Conservation (phyloP, 768 basidiomycete genomes). For the Cubamyces sp. region DNA sequence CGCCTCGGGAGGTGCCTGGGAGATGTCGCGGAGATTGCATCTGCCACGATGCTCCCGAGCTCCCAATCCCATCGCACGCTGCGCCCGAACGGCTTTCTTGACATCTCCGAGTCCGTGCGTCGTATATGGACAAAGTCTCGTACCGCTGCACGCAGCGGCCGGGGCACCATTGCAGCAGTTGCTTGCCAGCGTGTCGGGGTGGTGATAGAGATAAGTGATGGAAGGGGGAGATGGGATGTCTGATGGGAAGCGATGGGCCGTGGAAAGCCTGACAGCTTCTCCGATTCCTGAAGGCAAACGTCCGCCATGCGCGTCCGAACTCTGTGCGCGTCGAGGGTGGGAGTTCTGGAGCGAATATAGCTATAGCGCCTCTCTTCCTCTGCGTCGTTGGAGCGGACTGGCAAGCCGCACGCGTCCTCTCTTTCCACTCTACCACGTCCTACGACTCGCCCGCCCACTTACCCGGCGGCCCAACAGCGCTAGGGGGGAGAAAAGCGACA, state of each 20-base stretch:
- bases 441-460: background rate
- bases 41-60: background rate
- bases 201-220: background rate
- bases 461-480: background rate
- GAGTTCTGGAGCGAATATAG: background rate
- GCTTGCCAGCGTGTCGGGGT: background rate
- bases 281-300: slow-evolving; percentile 20
- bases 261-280: slow-evolving; percentile 22
- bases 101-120: too few species aligned
- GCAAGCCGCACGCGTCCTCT: too few species aligned
- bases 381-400: too few species aligned
- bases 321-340: background rate
- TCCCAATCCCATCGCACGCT: background rate
- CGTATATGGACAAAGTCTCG: too few species aligned
- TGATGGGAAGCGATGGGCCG: slow-evolving; percentile 10
- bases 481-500: too few species aligned
- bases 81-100: too few species aligned
- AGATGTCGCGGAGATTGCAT: slow-evolving; percentile 11
- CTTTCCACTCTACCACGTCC: too few species aligned
- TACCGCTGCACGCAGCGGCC: too few species aligned
- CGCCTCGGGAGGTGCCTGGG: too few species aligned
- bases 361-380: background rate
- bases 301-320: slow-evolving; percentile 7
- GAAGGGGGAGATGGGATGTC: too few species aligned
- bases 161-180: too few species aligned